These are phyloP conservation scores for Penicillium simplicissimum DNA, from an alignment of 495 filamentous ascomycete genomes.

Conservation along the genomic window DNA sequence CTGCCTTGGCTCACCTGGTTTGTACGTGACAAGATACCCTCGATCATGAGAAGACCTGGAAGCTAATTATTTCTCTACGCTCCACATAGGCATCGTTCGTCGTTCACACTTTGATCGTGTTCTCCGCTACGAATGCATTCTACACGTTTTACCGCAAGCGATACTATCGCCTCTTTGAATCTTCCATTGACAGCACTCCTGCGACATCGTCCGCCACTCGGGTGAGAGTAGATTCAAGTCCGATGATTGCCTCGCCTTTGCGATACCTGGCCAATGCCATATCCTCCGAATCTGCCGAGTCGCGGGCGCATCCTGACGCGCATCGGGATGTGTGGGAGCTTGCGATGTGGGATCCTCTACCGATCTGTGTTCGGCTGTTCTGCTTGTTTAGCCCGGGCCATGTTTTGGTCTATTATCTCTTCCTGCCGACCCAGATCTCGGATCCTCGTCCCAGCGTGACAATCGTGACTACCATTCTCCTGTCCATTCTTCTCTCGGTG, in stretches of 20 bases:
- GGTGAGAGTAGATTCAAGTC: constrained; percentile 87
- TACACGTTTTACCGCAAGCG: constrained; percentile 83
- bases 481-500: constrained; percentile 70
- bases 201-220: constrained; percentile 85
- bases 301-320: constrained; percentile 80
- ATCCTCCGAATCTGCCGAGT: constrained; percentile 58
- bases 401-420: constrained; percentile 82
- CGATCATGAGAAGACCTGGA: background rate
- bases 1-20: constrained; percentile 72
- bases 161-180: constrained; percentile 90
- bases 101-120: constrained; percentile 62
- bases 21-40: constrained; percentile 55
- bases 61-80: constrained; percentile 9
- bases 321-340: constrained; percentile 94
- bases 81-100: constrained; percentile 61
- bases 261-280: constrained; percentile 72
- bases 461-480: constrained; percentile 73
- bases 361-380: constrained; percentile 78
- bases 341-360: constrained; percentile 87
- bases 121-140: constrained; percentile 71
- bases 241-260: constrained; percentile 73
- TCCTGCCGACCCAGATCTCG: constrained; percentile 72
- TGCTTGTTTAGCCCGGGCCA: constrained; percentile 93
- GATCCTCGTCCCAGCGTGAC: constrained; percentile 82
- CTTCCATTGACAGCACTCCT: constrained; percentile 69